phyloP scores from a whole-genome alignment of 192 early-diverging fungal genomes.

The Blastocladiella britannica region DNA sequence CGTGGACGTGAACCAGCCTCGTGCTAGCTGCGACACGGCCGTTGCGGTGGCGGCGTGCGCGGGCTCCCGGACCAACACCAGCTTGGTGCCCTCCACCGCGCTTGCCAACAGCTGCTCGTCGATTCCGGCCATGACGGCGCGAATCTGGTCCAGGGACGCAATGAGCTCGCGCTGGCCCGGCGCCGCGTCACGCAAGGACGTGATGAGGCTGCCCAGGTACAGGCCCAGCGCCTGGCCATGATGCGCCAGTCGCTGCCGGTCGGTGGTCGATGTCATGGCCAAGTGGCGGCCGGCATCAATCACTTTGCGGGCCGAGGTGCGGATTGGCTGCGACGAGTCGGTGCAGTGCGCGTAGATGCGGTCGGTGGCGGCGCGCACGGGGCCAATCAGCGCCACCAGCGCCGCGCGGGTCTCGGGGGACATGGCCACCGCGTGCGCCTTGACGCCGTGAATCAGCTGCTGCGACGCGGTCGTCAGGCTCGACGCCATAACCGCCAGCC shows the following conservation, averaged over 20 bases:
- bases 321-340: not conserved
- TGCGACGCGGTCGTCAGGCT: not conserved
- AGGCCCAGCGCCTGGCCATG: not conserved
- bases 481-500: not conserved
- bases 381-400: not conserved
- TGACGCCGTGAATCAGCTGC: not conserved
- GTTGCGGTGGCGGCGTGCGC: too few species aligned
- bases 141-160: not conserved
- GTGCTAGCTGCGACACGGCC: too few species aligned
- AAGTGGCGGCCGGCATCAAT: not conserved
- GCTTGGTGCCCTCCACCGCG: not conserved
- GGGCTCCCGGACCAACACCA: too few species aligned
- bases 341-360: not conserved
- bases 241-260: not conserved
- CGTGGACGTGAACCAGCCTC: not conserved
- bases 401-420: not conserved
- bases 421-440: not conserved
- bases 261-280: not conserved
- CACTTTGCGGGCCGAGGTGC: not conserved
- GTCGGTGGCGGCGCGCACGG: not conserved
- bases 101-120: not conserved
- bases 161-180: not conserved
- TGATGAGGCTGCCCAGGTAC: not conserved
- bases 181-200: not conserved
- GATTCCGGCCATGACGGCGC: not conserved